These are phyloP conservation scores for Moesziomyces antarcticus DNA, from an alignment of 1,284 basidiomycete species.

Conservation along the genomic window DNA sequence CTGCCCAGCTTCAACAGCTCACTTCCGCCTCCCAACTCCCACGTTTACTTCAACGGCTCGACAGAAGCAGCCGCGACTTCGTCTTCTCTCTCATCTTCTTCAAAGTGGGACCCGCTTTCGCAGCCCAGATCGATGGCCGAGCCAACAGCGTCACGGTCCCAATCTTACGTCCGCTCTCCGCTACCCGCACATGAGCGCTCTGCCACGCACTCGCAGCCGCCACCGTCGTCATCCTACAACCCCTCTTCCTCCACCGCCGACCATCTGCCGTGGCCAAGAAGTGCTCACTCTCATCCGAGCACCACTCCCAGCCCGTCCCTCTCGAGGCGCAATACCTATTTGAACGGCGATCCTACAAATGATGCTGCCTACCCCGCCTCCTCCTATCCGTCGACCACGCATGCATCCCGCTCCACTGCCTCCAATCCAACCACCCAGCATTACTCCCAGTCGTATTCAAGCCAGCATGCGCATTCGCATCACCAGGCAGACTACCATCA, in stretches of 20 bases:
- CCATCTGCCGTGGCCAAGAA: conserved; percentile 11
- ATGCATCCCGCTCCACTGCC: conserved; percentile 6
- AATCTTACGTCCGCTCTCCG: not conserved
- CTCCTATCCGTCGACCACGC: not conserved
- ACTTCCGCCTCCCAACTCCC: no score
- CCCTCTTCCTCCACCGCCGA: not conserved
- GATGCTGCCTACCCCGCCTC: not conserved
- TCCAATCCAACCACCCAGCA: conserved; percentile 10
- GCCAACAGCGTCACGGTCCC: no score
- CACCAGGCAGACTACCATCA: conserved; percentile 4
- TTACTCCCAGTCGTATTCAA: conserved; percentile 5
- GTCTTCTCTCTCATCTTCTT: no score
- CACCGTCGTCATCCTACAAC: not conserved
- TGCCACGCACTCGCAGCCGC: no score
- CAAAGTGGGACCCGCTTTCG: no score
- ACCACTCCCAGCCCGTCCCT: conserved; percentile 3
- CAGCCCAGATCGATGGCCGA: no score
- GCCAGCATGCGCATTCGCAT: conserved; percentile 12
- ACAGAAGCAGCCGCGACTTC: no score
- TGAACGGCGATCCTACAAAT: not conserved
- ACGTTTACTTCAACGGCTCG: no score
- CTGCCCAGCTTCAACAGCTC: no score
- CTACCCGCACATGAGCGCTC: not conserved
- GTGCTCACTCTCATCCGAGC: conserved; percentile 1
- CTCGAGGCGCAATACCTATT: conserved; percentile 5